Evolutionary conservation across 768 basidiomycete species (phyloP), one percentile per base, ranked within the genome.

Genomic region (Phlegmacium glaucopus): DNA sequence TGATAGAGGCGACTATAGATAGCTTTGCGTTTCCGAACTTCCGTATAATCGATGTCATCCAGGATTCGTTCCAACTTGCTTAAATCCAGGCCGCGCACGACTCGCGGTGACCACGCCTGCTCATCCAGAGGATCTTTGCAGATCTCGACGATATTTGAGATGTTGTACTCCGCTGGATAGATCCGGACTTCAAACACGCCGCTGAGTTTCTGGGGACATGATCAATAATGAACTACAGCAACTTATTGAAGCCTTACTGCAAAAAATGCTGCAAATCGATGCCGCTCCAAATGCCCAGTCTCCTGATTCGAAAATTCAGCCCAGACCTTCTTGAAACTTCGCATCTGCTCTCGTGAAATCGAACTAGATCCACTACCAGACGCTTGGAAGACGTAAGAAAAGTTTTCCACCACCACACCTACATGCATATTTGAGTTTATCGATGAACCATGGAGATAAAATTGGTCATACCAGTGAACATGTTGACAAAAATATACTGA

Each of bases 261-360:
- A 44, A 97, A 87, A 74, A 97, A 96, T 5, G 76, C 75, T 12
- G 84, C 82, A 51, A 95, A 85, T 28, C 76, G 76, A 22, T 69
- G 68, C 1, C 83, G 82, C 50, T 84, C 80, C 34, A 98, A 72
- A 59, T 85, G 83, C 1, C 92, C 90, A 0, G 87, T 92, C 46
- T 85, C 80, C 8, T 80, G 74, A 48, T 86, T 81, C 17, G 94
- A 85, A 60, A 85, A 90, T 61, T 85, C 79, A 2, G 87, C 85
- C 95, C 95, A 98, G 2, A 89, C 77, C 60, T 92, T 90, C 73
- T 98, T 98, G 78, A 93, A 97, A 1, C 83, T 72, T 28, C 95
- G 83, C 83, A 97, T 95, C 61, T 96, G 87, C 54, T 92, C 88
- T 42, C 95, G 78, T 15, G 85, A 88, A 43, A 98, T 83, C 0